These are phyloP conservation scores for Penicillium antarcticum DNA, from an alignment of 495 filamentous ascomycete genomes.

Conservation along the genomic window DNA sequence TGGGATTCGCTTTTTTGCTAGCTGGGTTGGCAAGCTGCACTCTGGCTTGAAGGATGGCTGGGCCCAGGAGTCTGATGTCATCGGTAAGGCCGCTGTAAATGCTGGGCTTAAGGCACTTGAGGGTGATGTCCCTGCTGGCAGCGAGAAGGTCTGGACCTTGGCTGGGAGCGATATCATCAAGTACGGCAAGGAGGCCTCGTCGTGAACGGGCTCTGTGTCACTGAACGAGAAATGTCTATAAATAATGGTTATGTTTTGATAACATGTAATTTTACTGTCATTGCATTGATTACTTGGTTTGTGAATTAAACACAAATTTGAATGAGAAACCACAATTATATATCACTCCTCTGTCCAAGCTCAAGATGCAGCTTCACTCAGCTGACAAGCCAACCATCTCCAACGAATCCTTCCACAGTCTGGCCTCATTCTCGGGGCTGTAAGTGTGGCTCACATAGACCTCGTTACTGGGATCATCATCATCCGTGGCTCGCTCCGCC, in stretches of 20 bases:
- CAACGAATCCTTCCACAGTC: conserved; percentile 43
- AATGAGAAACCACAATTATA: too few species aligned
- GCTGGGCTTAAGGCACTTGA: conserved; percentile 45
- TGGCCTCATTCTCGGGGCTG: conserved; percentile 32
- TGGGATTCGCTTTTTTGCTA: conserved; percentile 43
- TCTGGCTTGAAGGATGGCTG: conserved; percentile 56
- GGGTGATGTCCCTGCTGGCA: conserved; percentile 40
- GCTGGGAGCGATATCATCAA: conserved; percentile 36
- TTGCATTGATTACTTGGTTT: background rate
- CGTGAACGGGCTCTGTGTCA: background rate
- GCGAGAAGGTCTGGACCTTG: conserved; percentile 44
- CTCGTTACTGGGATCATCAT: conserved; percentile 6
- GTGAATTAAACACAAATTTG: too few species aligned
- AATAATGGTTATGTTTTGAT: background rate
- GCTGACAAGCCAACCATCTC: conserved; percentile 35
- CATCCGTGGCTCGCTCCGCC: conserved; percentile 14
- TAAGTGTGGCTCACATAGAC: conserved; percentile 37
- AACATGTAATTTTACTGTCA: background rate
- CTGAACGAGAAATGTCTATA: background rate
- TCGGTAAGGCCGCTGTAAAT: conserved; percentile 69
- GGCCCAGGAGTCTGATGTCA: conserved; percentile 72
- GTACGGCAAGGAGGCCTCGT: conserved; percentile 21
- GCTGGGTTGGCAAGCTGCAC: conserved; percentile 50
- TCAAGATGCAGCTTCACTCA: background rate
- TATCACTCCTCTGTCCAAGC: background rate